Percentiles rank a stretch among this genome's conserved stretches.
Evolutionary conservation across 192 early-diverging fungal species (phyloP).

Genomic region (Dissophora globulifera): DNA sequence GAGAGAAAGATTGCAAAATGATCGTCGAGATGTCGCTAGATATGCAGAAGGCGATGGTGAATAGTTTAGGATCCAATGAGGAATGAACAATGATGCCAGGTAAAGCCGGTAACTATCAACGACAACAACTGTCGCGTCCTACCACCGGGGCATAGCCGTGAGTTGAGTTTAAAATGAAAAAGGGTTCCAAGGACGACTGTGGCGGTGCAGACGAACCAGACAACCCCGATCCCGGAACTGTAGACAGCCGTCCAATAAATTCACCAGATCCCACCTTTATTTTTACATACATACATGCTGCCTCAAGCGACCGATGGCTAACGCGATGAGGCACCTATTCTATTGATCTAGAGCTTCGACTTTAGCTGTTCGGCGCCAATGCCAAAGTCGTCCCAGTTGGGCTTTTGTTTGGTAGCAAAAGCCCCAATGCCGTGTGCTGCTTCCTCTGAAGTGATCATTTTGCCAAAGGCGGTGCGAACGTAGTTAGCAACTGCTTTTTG

Average conservation of each 20-base stretch:
- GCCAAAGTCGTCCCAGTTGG: slow-evolving; percentile 62
- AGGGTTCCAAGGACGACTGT: too few relatives aligned
- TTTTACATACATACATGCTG: not conserved
- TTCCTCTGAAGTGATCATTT: slow-evolving; percentile 70
- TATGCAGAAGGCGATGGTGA: slow-evolving; percentile 1
- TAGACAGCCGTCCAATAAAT: too few relatives aligned
- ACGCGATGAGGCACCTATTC: not conserved
- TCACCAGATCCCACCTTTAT: not conserved
- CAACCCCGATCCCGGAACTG: too few relatives aligned
- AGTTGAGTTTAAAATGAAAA: too few relatives aligned
- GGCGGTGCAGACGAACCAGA: too few relatives aligned
- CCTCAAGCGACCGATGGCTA: too few relatives aligned
- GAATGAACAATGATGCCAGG: not conserved
- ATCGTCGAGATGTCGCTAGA: not conserved
- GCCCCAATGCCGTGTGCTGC: slow-evolving; percentile 68
- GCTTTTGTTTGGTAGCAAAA: slow-evolving; percentile 61
- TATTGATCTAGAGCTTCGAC: slow-evolving; percentile 19
- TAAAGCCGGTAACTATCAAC: slow-evolving; percentile 2
- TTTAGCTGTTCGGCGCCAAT: slow-evolving; percentile 42
- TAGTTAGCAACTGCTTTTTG: slow-evolving; percentile 13
- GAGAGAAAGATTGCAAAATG: not conserved
- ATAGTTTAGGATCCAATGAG: not conserved
- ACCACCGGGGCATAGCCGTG: too few relatives aligned
- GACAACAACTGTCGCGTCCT: too few relatives aligned
- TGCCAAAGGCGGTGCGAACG: slow-evolving; percentile 59